Evolutionary conservation across 371 early-diverging fungal genomes (phyloP), one percentile per base, ranked within the genome.

Genomic region (Lichtheimia ramosa): DNA sequence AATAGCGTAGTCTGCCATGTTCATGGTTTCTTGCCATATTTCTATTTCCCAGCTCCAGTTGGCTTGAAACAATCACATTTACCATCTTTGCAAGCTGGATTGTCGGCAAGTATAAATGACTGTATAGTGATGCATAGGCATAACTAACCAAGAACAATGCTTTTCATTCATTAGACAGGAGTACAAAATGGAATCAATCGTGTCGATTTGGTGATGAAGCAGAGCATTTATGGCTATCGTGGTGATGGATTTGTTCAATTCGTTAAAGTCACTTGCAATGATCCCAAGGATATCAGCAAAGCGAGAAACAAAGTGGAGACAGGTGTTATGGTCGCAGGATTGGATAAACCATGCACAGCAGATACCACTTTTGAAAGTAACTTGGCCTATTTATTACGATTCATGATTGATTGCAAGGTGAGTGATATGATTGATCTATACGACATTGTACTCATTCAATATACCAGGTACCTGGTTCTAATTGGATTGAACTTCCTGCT

Each of bases 391-490:
- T 77, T 93, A 0, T 68, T 99, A 20, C 85, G 99, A 25, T 99
- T 99, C 76, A 99, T 99, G 99, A 96, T 98, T 68, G 99, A 99
- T 66, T 79, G 84, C 48, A 83, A 89, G 61, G 87, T 90, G 61
- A 10, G 56, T 34, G 10, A 34, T 24, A 1, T 2, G 3, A n/a
- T 23, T 2, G 25, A 24, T 43, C 15, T 12, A 13, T 57, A 5
- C 10, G 18, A 28, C 10, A 40, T 43, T 48, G 18, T 24, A 18
- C 12, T 18, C 42, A 51, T 28, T 3, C 54, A 27, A 13, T 43
- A 13, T 43, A 21, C n/a, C 53, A 88, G 81, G 79, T 94, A 16
- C 77, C 74, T 5, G 99, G 98, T 15, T 92, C 92, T 5, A 96
- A 89, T 68, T 98, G 99, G 98, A 85, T 98, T 28, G 94, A 95